Evolutionary conservation across 305 asterid genomes (phyloP).

Genomic region (Plantago lanceolata): DNA sequence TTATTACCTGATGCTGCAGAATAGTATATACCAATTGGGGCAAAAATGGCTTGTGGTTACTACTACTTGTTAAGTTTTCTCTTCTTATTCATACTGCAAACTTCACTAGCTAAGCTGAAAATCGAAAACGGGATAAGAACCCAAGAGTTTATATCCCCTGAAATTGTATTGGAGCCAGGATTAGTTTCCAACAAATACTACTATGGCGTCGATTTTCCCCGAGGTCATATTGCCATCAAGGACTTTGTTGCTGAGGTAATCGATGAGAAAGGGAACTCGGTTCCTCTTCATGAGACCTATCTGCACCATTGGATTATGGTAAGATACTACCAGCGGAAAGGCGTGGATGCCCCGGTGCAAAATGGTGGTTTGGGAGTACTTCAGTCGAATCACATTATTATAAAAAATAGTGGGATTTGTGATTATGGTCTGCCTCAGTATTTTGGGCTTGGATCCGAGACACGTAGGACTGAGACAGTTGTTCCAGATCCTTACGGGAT

Average conservation of each 20-base stretch:
- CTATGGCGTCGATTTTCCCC: constrained; percentile 53
- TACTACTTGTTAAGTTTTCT: constrained; percentile 30
- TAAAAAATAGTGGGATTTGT: constrained; percentile 49
- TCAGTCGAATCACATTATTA: constrained; percentile 19
- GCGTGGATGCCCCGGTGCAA: constrained; percentile 1
- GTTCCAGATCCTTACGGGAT: constrained; percentile 70
- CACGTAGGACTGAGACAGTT: constrained; percentile 45
- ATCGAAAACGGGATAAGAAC: constrained; percentile 36
- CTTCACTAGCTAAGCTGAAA: constrained; percentile 24
- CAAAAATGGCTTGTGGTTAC: constrained; percentile 30
- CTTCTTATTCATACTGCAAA: constrained; percentile 15
- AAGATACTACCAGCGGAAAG: constrained; percentile 43
- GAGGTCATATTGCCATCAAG: constrained; percentile 71
- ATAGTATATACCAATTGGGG: background rate
- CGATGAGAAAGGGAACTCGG: constrained; percentile 47
- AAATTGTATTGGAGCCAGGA: constrained; percentile 51
- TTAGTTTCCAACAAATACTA: constrained; percentile 39
- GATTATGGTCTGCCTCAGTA: constrained; percentile 41
- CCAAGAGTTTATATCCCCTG: constrained; percentile 46
- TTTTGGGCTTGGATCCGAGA: constrained; percentile 74
- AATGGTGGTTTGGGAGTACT: constrained; percentile 18
- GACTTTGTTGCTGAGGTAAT: constrained; percentile 52
- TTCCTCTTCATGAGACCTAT: constrained; percentile 66
- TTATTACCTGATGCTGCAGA: constrained; percentile 20
- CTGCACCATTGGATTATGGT: constrained; percentile 63